These are phyloP conservation scores for Xylaria sp. DNA, from an alignment of 2,329 filamentous ascomycete genomes.

Conservation along the genomic window DNA sequence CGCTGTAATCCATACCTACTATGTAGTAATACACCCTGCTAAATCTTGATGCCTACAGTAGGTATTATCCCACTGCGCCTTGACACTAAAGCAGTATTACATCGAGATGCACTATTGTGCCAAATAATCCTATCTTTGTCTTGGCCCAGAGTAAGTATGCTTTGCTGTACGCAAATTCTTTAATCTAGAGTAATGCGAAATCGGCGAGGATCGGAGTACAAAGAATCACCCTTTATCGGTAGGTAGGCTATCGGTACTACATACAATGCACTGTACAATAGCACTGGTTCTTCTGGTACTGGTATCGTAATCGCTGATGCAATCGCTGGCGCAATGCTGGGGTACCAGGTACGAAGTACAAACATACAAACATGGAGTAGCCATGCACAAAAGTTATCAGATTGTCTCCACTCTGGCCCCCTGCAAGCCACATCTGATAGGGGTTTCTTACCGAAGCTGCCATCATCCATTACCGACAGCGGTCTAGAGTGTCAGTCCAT, in stretches of 20 bases:
- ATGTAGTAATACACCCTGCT: not conserved
- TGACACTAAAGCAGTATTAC: too few relatives aligned
- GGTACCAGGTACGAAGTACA: not conserved
- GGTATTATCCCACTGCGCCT: too few relatives aligned
- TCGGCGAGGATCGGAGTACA: constrained; percentile 24
- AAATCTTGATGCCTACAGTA: too few relatives aligned
- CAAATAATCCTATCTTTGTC: not conserved
- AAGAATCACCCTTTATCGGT: not conserved
- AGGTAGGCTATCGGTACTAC: too few relatives aligned
- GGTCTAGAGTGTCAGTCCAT: constrained; percentile 16
- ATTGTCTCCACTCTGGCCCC: constrained; percentile 36
- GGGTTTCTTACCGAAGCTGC: constrained; percentile 34
- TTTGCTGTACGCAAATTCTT: not conserved
- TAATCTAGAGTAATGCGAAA: constrained; percentile 6
- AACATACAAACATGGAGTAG: too few relatives aligned
- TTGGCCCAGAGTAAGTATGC: not conserved
- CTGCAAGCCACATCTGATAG: constrained; percentile 46
- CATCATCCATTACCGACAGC: constrained; percentile 35
- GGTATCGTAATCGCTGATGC: constrained; percentile 2
- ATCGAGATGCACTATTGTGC: not conserved
- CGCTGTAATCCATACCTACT: too few relatives aligned
- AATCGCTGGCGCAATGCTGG: not conserved
- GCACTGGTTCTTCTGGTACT: too few relatives aligned
- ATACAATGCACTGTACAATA: not conserved
- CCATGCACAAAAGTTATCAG: constrained; percentile 30